These are phyloP conservation scores for Pseudohalonectria lignicola DNA, from an alignment of 2,329 filamentous ascomycete genomes.

Conservation along the genomic window DNA sequence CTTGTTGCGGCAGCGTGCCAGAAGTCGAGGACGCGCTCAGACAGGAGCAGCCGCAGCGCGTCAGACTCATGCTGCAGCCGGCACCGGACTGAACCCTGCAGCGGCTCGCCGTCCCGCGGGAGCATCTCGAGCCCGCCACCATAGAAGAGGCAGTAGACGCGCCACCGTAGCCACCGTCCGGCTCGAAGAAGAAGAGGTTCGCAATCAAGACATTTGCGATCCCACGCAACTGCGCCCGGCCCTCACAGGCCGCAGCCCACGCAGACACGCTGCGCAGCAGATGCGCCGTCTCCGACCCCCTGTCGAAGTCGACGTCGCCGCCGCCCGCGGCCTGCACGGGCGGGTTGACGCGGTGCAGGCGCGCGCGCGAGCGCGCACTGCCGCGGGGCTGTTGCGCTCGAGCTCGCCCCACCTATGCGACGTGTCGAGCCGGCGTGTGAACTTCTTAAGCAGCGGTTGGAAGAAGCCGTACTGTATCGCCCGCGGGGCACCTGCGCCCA, in stretches of 20 bases:
- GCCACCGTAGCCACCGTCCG: background rate
- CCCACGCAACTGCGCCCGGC: constrained; percentile 10
- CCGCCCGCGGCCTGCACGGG: background rate
- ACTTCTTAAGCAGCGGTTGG: background rate
- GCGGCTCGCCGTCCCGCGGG: background rate
- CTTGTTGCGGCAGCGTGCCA: background rate
- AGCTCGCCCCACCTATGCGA: background rate
- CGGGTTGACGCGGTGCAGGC: background rate
- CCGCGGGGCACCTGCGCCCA: no score
- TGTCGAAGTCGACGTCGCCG: background rate
- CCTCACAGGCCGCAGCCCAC: no score
- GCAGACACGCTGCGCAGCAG: no score
- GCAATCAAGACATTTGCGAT: constrained; percentile 5
- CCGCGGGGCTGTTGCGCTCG: background rate
- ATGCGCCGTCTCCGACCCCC: background rate
- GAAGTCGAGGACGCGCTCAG: background rate
- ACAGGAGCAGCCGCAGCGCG: background rate
- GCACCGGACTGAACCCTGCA: background rate
- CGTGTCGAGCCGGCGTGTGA: constrained; percentile 1
- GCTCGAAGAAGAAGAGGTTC: constrained; percentile 6
- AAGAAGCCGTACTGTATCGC: constrained; percentile 2
- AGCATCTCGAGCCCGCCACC: background rate
- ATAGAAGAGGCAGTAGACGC: no score
- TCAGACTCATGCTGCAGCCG: background rate
- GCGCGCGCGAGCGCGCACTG: background rate